A percentile compares a stretch with the other conserved stretches of the same genome.
Conservation (phyloP, 306 rosid species). For the peach (Prunus persica) region DNA sequence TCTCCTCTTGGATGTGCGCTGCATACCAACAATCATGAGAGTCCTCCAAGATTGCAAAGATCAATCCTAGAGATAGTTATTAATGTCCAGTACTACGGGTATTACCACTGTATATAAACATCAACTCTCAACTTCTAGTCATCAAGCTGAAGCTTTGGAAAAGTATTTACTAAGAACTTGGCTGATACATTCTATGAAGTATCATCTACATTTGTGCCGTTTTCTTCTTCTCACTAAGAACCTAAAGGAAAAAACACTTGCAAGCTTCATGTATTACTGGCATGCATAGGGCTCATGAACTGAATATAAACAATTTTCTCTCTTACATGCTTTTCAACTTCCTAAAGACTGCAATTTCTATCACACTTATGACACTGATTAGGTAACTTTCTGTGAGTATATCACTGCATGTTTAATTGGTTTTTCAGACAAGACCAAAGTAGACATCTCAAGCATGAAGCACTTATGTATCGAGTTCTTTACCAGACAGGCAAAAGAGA, state of each 20-base stretch:
- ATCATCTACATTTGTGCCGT: neutral
- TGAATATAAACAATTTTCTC: neutral
- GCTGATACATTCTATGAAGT: neutral
- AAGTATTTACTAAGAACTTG: neutral
- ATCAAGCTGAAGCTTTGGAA: neutral
- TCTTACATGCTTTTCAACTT: neutral
- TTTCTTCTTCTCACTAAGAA: conserved; percentile 2
- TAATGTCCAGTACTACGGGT: neutral
- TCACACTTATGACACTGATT: neutral
- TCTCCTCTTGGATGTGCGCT: neutral
- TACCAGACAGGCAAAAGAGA: neutral
- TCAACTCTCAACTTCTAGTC: neutral
- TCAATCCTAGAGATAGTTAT: neutral
- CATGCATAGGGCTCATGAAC: neutral
- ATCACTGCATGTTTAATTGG: neutral
- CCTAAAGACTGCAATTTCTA: neutral
- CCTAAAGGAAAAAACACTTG: neutral
- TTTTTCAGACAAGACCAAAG: neutral
- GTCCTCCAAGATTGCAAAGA: neutral
- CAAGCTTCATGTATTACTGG: neutral
- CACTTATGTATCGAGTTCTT: conserved; percentile 5
- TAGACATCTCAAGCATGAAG: neutral
- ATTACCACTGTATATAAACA: neutral
- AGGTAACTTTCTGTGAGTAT: neutral
- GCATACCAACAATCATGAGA: neutral